These are phyloP conservation scores for Kuraishia borneana DNA, from an alignment of 805 yeast genomes.

Conservation along the genomic window DNA sequence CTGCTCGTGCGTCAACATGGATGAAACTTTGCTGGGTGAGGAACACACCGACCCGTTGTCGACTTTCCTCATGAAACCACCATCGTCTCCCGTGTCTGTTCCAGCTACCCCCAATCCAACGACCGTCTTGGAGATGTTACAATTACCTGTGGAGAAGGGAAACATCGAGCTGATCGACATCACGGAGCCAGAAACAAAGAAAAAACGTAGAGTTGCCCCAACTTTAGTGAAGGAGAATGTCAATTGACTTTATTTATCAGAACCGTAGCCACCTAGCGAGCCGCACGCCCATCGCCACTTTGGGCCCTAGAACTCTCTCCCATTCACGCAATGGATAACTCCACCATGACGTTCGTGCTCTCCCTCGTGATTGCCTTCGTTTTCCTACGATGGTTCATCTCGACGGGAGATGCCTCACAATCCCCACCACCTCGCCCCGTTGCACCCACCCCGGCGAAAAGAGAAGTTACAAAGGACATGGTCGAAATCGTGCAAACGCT, in stretches of 20 bases:
- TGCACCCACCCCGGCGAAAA: conserved; percentile 6
- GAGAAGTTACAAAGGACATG: conserved; percentile 60
- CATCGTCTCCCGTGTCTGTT: conserved; percentile 6
- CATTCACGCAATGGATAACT: conserved; percentile 31
- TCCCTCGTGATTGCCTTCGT: conserved; percentile 42
- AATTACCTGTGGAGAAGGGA: neutral
- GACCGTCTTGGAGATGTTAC: conserved; percentile 6
- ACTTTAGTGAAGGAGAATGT: conserved; percentile 14
- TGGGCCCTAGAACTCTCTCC: neutral
- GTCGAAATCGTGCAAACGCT: conserved; percentile 74
- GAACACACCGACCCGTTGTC: conserved; percentile 17
- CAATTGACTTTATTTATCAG: too few relatives aligned
- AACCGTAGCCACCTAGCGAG: too few relatives aligned
- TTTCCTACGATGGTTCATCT: conserved; percentile 54
- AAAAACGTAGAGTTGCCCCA: conserved; percentile 26
- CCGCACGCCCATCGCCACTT: too few relatives aligned
- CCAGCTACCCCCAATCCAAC: conserved; percentile 3
- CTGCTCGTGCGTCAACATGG: conserved; percentile 57
- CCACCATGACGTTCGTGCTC: conserved; percentile 38
- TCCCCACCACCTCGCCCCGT: neutral
- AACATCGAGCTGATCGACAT: conserved; percentile 10
- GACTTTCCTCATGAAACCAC: conserved; percentile 7
- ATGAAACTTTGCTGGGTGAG: conserved; percentile 44
- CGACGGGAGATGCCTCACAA: conserved; percentile 35
- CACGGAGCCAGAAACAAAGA: conserved; percentile 11